These are phyloP conservation scores for Porogramme epimiltina DNA, from an alignment of 1,284 basidiomycete species.

Conservation along the genomic window DNA sequence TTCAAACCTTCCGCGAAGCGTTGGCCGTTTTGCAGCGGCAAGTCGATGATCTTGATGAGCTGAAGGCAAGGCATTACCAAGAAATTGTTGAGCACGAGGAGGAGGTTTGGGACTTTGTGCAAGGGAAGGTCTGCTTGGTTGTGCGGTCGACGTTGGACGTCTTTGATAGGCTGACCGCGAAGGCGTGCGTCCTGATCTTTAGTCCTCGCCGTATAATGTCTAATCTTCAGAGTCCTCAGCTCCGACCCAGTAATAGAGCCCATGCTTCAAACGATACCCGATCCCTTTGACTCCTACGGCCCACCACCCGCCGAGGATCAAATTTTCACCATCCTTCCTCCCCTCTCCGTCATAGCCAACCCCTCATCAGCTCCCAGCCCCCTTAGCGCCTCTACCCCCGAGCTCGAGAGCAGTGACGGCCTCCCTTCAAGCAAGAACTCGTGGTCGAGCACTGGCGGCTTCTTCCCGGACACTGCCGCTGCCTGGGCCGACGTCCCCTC, in stretches of 20 bases:
- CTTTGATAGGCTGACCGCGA: slow-evolving; percentile 84
- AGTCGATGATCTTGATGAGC: slow-evolving; percentile 84
- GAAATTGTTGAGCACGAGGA: slow-evolving; percentile 93
- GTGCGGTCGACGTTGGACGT: slow-evolving; percentile 82
- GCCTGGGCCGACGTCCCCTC: slow-evolving; percentile 37
- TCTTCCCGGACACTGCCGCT: slow-evolving; percentile 34
- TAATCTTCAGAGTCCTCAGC: slow-evolving; percentile 37
- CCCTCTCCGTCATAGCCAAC: slow-evolving; percentile 73
- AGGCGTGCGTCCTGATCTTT: slow-evolving; percentile 61
- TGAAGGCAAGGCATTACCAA: slow-evolving; percentile 81
- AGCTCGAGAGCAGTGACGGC: slow-evolving; percentile 36
- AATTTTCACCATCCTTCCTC: slow-evolving; percentile 90
- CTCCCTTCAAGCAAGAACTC: slow-evolving; percentile 29
- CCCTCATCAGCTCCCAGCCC: slow-evolving; percentile 43
- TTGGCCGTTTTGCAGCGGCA: slow-evolving; percentile 82
- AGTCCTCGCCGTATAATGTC: background rate
- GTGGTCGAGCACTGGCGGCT: slow-evolving; percentile 31
- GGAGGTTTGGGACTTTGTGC: slow-evolving; percentile 89
- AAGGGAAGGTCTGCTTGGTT: slow-evolving; percentile 79
- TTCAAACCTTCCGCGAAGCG: slow-evolving; percentile 87
- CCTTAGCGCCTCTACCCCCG: slow-evolving; percentile 42
- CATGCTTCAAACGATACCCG: slow-evolving; percentile 87
- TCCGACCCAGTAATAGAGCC: slow-evolving; percentile 91
- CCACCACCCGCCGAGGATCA: slow-evolving; percentile 86
- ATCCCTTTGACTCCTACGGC: slow-evolving; percentile 92